Evolutionary conservation across 2,329 filamentous ascomycete species (phyloP), one percentile per base, ranked within the genome.

Genomic region (Huntiella savannae): DNA sequence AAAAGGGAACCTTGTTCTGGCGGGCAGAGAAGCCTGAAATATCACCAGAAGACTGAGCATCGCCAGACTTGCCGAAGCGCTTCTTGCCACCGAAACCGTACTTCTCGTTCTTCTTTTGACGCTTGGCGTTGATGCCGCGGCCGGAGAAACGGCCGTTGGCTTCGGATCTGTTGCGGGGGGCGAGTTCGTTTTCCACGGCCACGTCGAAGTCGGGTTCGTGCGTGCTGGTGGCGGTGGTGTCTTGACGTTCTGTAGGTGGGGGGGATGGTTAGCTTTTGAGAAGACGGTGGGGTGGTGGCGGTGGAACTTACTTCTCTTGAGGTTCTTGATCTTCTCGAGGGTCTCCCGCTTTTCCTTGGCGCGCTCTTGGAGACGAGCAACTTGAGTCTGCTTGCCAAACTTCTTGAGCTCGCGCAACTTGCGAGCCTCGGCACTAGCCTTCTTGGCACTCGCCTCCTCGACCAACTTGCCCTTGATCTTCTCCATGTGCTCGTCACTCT

Each of bases 41-140:
- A 60, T 98, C 91, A 51, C 75, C 79, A 40, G 78, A 86, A 53
- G 83, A 92, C 51, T 72, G 59, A 42, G 87, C 86, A 62, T 95
- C 87, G 54, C 85, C 85, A 51, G 86, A 94, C 75, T 98, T 98
- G 48, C 71, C 64, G 60, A 86, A 78, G 47, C 81, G 72, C 72
- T 98, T 98, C 76, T 94, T 95, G 55, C 91, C 91, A 50, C 91
- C 91, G 58, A 88, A 94, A 17, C 91, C 91, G 60, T 79, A 96
- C 67, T 94, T 95, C 53, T 82, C 73, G 59, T 98, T 79, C 69
- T 92, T 94, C 77, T 93, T 94, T 60, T 82, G 75, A 50, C 91
- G 79, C 69, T 96, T 96, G 52, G 60, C 56, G 58, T 78, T 81
- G 19, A 66, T 62, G 17, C 57, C 59, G 35, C 59, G 57, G 12